Evolutionary conservation across 169 alveolate species (phyloP), one percentile per base, ranked within the genome.

Genomic region (Eimeria maxima): DNA sequence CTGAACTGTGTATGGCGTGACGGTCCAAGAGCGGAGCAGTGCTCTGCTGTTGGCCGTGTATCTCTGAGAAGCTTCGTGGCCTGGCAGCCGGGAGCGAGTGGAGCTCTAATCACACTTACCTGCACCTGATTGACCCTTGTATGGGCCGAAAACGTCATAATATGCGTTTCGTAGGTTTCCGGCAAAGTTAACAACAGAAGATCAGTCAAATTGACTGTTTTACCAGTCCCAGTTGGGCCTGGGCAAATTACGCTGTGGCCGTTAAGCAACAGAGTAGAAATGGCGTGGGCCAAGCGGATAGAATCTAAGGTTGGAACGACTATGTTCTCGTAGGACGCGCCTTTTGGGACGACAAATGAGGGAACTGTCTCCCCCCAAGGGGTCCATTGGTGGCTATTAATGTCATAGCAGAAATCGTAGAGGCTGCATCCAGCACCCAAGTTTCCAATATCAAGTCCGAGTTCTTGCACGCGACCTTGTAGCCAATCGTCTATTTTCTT

Each of bases 191-290:
- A 91, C 38, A 95, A 94, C 86, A 98, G 97, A 94, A 96, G 97
- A 73, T 97, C 98, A 73, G 97, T 98, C 47, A 99, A 97, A 95
- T 96, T 96, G 74, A 97, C 98, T 13, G 99, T 94, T 96, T 98
- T 98, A 42, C 99, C 99, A 42, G 99, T 98, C 5, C 99, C 99
- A 44, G 99, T 98, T 42, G 99, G 98, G 11, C 99, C 99, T 29
- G 99, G 97, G 84, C 99, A 95, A 55, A 99, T 97, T 53, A 98
- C 97, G 97, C 98, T 99, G 92, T 97, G 97, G 78, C 98, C 97
- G 92, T 97, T 97, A 90, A 95, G 96, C 44, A 98, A 93, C 90
- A 98, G 71, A 45, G 97, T 91, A 86, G 96, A 96, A 86, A 98
- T 96, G 78, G 98, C 91, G 97, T 97, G 98, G 89, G 98, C 97